These are phyloP conservation scores for Syzygium oleosum DNA, from an alignment of 345 rosid genomes.

Conservation along the genomic window DNA sequence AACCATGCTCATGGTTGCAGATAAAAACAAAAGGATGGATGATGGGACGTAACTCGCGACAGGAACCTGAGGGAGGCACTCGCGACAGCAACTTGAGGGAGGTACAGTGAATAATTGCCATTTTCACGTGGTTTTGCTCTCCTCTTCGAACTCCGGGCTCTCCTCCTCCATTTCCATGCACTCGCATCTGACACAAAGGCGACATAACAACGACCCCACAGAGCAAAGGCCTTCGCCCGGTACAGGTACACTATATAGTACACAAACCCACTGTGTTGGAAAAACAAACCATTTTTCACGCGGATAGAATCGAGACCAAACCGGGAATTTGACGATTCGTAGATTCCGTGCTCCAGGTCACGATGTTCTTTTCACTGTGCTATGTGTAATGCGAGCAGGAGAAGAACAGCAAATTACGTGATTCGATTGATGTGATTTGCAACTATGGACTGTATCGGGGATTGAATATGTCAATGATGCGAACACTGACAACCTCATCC, in stretches of 20 bases:
- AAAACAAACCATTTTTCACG: not conserved
- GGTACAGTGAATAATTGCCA: not conserved
- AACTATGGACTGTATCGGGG: too few species aligned
- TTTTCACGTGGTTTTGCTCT: constrained; percentile 2
- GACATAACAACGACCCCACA: not conserved
- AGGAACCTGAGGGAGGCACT: not conserved
- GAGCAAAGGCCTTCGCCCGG: not conserved
- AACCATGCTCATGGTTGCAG: not conserved
- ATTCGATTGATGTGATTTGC: not conserved
- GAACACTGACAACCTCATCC: too few species aligned
- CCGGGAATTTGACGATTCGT: not conserved
- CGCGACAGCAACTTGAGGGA: not conserved
- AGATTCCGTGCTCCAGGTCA: not conserved
- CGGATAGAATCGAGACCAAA: not conserved
- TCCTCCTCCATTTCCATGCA: not conserved
- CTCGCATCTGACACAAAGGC: not conserved
- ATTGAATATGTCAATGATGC: not conserved
- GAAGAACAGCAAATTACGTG: not conserved
- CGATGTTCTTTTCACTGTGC: not conserved
- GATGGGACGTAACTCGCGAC: not conserved
- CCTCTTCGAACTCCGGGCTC: not conserved
- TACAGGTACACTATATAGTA: not conserved
- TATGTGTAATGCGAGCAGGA: not conserved
- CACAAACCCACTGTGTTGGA: not conserved
- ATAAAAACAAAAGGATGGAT: not conserved